Evolutionary conservation across 805 yeast species (phyloP).

Genomic region (Candida arabinofermentans): DNA sequence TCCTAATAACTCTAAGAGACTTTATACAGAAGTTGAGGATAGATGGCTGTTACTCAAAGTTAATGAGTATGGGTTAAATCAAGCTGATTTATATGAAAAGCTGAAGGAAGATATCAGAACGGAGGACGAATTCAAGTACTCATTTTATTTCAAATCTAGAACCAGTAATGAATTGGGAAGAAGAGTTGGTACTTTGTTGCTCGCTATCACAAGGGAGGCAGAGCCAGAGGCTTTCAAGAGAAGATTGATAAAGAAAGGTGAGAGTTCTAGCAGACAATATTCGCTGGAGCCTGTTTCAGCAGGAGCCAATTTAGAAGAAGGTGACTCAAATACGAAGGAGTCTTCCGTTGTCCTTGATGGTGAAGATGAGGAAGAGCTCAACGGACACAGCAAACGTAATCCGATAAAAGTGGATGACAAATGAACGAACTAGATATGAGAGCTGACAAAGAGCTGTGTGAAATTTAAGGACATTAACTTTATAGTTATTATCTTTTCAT

Average conservation of each 20-base stretch:
- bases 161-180: constrained; percentile 69
- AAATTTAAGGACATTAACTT: too few relatives aligned
- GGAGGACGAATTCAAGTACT: constrained; percentile 62
- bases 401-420: not conserved
- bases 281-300: constrained; percentile 25
- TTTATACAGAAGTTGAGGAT: constrained; percentile 68
- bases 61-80: constrained; percentile 59
- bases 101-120: constrained; percentile 59
- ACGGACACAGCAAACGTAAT: not conserved
- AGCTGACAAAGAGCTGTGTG: too few relatives aligned
- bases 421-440: too few relatives aligned
- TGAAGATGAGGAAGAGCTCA: constrained; percentile 7
- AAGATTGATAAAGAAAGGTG: constrained; percentile 28
- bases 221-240: constrained; percentile 55
- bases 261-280: constrained; percentile 29
- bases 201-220: constrained; percentile 70
- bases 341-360: constrained; percentile 7
- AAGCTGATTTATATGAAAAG: constrained; percentile 56
- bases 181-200: constrained; percentile 60
- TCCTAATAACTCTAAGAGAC: constrained; percentile 76
- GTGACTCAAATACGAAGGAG: not conserved
- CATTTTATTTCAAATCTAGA: constrained; percentile 70
- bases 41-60: constrained; percentile 59
- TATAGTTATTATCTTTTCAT: not conserved
- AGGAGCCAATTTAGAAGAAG: constrained; percentile 1